Evolutionary conservation across 2,329 filamentous ascomycete genomes (phyloP), one percentile per base, ranked within the genome.

Genomic region (Pestalotiopsis sp.): DNA sequence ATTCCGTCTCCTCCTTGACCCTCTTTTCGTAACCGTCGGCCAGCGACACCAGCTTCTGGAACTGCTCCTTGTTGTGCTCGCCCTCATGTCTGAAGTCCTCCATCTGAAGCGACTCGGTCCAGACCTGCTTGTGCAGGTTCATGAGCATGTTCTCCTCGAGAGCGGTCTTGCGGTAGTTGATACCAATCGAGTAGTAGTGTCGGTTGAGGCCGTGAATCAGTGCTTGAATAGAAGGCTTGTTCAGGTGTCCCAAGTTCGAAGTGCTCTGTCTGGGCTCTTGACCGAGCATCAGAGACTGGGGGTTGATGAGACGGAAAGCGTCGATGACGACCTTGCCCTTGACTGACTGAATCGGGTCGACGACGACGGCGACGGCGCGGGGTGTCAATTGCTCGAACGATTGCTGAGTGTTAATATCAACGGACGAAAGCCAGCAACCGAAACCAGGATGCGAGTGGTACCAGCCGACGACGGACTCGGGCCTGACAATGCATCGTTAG

Each of bases 301-400:
- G 95, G 85, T 97, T 97, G 84, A 99, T 99, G 68, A 98, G 90
- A 74, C 96, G 94, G 90, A 99, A 99, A 68, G 96, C 96, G 80
- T 99, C 96, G 75, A 99, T 99, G 76, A 99, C 96, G 76, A 99
- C 96, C 83, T 99, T 99, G 83, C 96, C 96, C 86, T 99, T 99
- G 79, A 99, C 96, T 70, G 96, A 98, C 83, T 99, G 96, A 77
- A 99, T 98, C 57, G 96, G 96, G 78, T 99, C 96, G 77, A 99
- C 94, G 76, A 99, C 96, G 65, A 99, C 96, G 74, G 96, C 96
- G 72, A 99, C 96, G 74, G 96, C 95, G 79, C 96, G 94, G 45
- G 96, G 94, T 7, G 94, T 99, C 69, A 99, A 90, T 84, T 98
- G 96, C 84, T 99, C 96, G 82, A 99, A 99, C n/a, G 95, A 98